Evolutionary conservation across 306 rosid genomes (phyloP).

Genomic region (Acmispon strigosus): DNA sequence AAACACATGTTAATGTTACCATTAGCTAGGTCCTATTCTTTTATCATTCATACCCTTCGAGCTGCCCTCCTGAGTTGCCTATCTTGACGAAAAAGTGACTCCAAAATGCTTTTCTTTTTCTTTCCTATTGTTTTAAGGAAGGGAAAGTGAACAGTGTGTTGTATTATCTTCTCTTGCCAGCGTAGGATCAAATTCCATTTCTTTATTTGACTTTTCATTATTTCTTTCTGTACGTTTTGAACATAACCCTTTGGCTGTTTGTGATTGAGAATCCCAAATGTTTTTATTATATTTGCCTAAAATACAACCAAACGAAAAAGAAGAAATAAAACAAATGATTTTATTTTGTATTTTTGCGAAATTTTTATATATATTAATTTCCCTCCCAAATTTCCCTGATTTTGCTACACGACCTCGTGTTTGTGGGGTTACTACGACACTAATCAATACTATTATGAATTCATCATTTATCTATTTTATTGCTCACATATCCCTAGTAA

Average conservation of each 20-base stretch:
- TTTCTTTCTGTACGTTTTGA: slow-evolving; percentile 7
- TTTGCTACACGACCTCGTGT: slow-evolving; percentile 12
- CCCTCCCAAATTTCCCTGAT: slow-evolving; percentile 15
- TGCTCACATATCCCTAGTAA: too few relatives aligned
- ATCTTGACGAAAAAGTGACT: slow-evolving; percentile 35
- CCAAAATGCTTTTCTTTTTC: slow-evolving; percentile 24
- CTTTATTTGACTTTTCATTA: slow-evolving; percentile 15
- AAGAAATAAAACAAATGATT: too few relatives aligned
- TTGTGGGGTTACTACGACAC: not conserved
- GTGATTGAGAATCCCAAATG: too few relatives aligned
- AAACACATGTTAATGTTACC: not conserved
- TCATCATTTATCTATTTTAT: not conserved
- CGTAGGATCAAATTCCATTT: slow-evolving; percentile 14
- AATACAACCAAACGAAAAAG: too few relatives aligned
- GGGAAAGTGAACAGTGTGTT: not conserved
- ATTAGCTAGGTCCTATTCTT: not conserved
- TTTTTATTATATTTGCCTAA: too few relatives aligned
- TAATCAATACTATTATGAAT: not conserved
- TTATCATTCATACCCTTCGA: slow-evolving; percentile 10
- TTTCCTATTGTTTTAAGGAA: not conserved
- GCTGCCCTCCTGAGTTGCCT: slow-evolving; percentile 21
- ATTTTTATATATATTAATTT: too few relatives aligned
- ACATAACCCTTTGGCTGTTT: slow-evolving; percentile 29
- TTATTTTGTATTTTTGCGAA: too few relatives aligned
- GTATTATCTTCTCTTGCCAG: slow-evolving; percentile 5